Evolutionary conservation across 108 stramenopile species (phyloP).

Genomic region (Cyclotella choctawhatcheeana): DNA sequence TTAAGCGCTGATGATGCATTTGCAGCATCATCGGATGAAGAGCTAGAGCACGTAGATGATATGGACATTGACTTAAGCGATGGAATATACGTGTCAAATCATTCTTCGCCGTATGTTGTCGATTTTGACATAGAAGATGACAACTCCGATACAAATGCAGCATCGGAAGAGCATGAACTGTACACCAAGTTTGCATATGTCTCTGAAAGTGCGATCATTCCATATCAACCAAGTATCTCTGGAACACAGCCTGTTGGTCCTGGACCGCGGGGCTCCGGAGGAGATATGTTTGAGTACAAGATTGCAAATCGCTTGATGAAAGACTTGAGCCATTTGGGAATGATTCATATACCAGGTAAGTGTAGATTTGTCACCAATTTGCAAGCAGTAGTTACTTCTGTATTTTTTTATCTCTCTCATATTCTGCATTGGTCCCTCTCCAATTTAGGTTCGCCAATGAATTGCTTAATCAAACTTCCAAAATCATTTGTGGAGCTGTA

Average conservation of each 20-base stretch:
- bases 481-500: slow-evolving; percentile 91
- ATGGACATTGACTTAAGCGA: slow-evolving; percentile 55
- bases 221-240: slow-evolving; percentile 80
- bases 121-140: slow-evolving; percentile 49
- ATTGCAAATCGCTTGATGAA: slow-evolving; percentile 72
- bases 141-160: slow-evolving; percentile 43
- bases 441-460: slow-evolving; percentile 34
- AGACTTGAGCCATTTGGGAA: slow-evolving; percentile 85
- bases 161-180: slow-evolving; percentile 38
- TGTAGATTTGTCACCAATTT: not conserved
- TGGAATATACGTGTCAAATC: too few relatives aligned
- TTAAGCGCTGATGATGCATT: slow-evolving; percentile 40
- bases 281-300: slow-evolving; percentile 66
- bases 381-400: not conserved
- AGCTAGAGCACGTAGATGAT: slow-evolving; percentile 40
- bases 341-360: slow-evolving; percentile 68
- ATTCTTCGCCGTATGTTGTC: slow-evolving; percentile 4
- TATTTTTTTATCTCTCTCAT: too few relatives aligned
- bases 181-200: slow-evolving; percentile 80
- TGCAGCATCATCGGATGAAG: slow-evolving; percentile 40
- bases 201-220: slow-evolving; percentile 75
- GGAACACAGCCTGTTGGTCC: slow-evolving; percentile 69
- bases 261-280: slow-evolving; percentile 58
- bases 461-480: slow-evolving; percentile 81
- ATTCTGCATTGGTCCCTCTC: not conserved